Base-by-base conservation (phyloP, 1,284 basidiomycete genomes). In the Rhodotorula mucilaginosa region DNA sequence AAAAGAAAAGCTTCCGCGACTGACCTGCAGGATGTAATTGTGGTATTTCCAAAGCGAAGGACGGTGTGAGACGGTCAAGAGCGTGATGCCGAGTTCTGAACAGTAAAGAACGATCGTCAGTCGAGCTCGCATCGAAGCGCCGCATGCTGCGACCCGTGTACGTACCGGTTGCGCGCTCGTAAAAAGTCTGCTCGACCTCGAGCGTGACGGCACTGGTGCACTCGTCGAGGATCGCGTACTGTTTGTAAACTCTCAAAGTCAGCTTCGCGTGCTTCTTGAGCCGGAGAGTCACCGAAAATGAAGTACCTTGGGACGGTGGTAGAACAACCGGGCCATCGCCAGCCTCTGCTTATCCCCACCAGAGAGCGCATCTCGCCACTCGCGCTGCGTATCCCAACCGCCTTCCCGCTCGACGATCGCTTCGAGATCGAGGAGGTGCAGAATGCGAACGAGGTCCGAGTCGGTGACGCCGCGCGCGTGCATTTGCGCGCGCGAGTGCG, bases 191-290 rank as follows among this genome's bases (percentile, higher is more conserved):
- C 81, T 98, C 96, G 80, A 97, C 89, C 69, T 96, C 93, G 23
- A 91, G 87, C 8, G 95, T 95, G 18, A 99, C 94, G 0, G 96
- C 88, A 18, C 90, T 92, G 2, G 96, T 98, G 74, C 94, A 96
- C 81, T 99, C 96, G 79, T 98, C 96, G 58, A 98, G 85, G 67
- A 99, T 94, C 7, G 95, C 96, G 78, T 96, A 98, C 91, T 94
- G 69, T 4, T 18, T 6, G n/a, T 18, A 2, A 13, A 1, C 16
- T 16, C 23, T 16, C 23, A n/a, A 6, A 5, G 15, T 59, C 57
- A 59, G 57, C 18, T 21, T 29, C 4, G 16, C 16, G 46, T 1
- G 3, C 5, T 51, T 19, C 12, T 16, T 5, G 16, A 15, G 16
- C 2, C 21, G 21, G 5, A 23, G 8, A 73, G 39, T 29, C 64